These are phyloP conservation scores for grape (Vitis vinifera) DNA, from an alignment of 164 flowering plant genomes.

Conservation along the genomic window DNA sequence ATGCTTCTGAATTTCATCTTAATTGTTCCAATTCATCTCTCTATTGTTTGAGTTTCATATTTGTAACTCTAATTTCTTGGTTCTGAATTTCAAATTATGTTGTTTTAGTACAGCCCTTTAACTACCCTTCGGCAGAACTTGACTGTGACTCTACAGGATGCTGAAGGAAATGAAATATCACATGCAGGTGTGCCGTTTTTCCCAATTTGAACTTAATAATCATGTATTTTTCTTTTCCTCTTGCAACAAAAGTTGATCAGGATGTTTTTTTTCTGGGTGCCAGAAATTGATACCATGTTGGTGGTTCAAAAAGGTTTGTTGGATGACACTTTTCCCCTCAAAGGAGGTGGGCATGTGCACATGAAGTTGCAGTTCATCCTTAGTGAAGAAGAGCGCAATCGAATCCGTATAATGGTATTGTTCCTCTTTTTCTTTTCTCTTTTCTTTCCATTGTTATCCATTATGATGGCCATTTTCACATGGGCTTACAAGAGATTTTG, in stretches of 20 bases:
- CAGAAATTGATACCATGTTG: slow-evolving; percentile 56
- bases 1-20: slow-evolving; percentile 19
- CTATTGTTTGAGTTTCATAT: background rate
- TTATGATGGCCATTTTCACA: too few relatives aligned
- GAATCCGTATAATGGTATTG: slow-evolving; percentile 62
- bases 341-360: slow-evolving; percentile 72
- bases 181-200: slow-evolving; percentile 46
- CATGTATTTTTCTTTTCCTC: background rate
- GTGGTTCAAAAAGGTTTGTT: slow-evolving; percentile 70
- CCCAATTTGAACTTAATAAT: too few relatives aligned
- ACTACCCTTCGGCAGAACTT: slow-evolving; percentile 61
- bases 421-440: background rate
- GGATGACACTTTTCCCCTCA: slow-evolving; percentile 67
- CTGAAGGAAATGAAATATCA: slow-evolving; percentile 64
- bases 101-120: slow-evolving; percentile 57
- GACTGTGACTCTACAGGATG: slow-evolving; percentile 50
- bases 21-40: background rate
- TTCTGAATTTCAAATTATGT: slow-evolving; percentile 5
- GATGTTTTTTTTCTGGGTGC: slow-evolving; percentile 13
- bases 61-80: slow-evolving; percentile 2
- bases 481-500: too few relatives aligned
- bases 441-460: too few relatives aligned
- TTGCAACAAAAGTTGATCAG: slow-evolving; percentile 1
- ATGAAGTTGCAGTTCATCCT: slow-evolving; percentile 76
- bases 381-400: slow-evolving; percentile 64